Evolutionary conservation across 257 asterid genomes (phyloP).

Genomic region (Rhazya stricta): DNA sequence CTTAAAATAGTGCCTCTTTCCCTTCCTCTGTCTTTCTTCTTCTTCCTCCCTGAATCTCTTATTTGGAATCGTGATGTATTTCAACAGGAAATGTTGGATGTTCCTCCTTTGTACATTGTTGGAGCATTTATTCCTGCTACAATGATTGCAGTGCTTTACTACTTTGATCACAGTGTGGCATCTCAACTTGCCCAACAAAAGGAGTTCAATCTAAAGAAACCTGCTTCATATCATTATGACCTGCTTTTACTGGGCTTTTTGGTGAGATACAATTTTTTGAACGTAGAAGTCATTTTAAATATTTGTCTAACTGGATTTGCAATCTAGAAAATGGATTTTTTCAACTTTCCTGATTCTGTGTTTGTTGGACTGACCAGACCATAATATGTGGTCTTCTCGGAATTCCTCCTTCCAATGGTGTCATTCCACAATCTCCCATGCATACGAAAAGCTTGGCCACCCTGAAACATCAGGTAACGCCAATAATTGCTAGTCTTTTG

Average conservation of each 20-base stretch:
- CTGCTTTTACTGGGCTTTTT: slow-evolving; percentile 91
- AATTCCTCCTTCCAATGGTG: slow-evolving; percentile 98
- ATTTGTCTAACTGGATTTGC: background rate
- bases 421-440: slow-evolving; percentile 99
- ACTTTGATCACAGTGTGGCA: slow-evolving; percentile 96
- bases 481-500: background rate
- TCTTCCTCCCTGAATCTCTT: background rate
- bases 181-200: slow-evolving; percentile 94
- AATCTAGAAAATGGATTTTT: background rate
- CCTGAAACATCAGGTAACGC: slow-evolving; percentile 82
- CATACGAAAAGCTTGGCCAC: slow-evolving; percentile 96
- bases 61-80: slow-evolving; percentile 6
- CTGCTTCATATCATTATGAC: slow-evolving; percentile 89
- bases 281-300: background rate
- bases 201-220: slow-evolving; percentile 92
- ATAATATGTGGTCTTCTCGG: slow-evolving; percentile 91
- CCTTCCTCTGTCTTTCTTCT: slow-evolving; percentile 5
- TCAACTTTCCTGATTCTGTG: slow-evolving; percentile 4
- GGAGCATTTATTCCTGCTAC: slow-evolving; percentile 98
- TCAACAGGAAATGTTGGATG: slow-evolving; percentile 80
- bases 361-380: slow-evolving; percentile 40
- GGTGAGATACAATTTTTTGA: slow-evolving; percentile 38
- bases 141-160: slow-evolving; percentile 98
- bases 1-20: background rate
- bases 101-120: slow-evolving; percentile 71